A percentile compares a stretch with the other conserved stretches of the same genome.
These are phyloP conservation scores for Phyllosticta ampelicida DNA, from an alignment of 2,329 filamentous ascomycete genomes.

Conservation along the genomic window DNA sequence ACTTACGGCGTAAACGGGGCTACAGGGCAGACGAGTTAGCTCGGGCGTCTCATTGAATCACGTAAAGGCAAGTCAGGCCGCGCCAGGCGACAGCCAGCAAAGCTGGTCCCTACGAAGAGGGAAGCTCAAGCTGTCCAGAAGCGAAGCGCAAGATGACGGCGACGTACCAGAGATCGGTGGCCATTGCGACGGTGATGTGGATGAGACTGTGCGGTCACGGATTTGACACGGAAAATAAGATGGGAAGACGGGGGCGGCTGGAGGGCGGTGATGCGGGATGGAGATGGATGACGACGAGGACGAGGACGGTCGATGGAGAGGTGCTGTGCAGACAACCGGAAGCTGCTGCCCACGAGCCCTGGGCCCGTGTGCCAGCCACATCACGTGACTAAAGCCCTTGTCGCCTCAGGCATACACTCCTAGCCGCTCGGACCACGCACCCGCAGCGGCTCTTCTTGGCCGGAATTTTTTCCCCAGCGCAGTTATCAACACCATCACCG, in stretches of 20 bases:
- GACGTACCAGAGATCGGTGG: conserved; percentile 73
- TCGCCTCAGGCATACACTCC: neutral
- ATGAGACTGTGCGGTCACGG: neutral
- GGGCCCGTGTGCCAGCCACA: conserved; percentile 3
- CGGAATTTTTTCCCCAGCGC: neutral
- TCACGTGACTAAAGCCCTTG: neutral
- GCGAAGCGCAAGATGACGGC: conserved; percentile 16
- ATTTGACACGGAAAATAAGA: conserved; percentile 14
- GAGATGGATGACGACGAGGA: conserved; percentile 8
- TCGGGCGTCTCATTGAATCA: conserved; percentile 12
- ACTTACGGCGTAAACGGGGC: conserved; percentile 99
- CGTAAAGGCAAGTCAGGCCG: neutral
- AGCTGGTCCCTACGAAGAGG: neutral
- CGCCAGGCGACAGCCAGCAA: conserved; percentile 5
- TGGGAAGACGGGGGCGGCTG: conserved; percentile 13
- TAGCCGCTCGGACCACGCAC: neutral
- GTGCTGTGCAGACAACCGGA: neutral
- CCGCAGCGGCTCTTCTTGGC: neutral
- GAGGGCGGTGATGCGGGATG: conserved; percentile 19
- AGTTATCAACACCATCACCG: neutral
- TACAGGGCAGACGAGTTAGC: conserved; percentile 42
- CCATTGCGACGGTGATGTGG: conserved; percentile 47
- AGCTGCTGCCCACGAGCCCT: conserved; percentile 6
- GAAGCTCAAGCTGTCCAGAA: conserved; percentile 10
- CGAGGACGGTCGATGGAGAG: conserved; percentile 3